Conservation (phyloP, 371 early-diverging fungal species). For the Mortierella sp. region DNA sequence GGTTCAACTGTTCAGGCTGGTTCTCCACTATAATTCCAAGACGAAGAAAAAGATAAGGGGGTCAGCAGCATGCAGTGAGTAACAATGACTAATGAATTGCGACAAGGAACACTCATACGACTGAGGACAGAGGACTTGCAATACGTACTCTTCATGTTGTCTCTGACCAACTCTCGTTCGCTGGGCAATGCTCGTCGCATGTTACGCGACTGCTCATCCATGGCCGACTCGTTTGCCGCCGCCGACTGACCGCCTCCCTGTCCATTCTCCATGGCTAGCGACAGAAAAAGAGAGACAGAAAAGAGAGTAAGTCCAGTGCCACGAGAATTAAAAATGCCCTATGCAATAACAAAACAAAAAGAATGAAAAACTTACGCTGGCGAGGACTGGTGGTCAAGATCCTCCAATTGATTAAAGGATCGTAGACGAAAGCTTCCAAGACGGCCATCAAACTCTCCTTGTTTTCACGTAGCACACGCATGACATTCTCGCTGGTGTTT, state of each 20-base stretch:
- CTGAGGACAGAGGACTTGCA: not conserved
- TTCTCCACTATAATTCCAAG: constrained; percentile 59
- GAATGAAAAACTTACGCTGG: constrained; percentile 34
- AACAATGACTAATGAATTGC: not conserved
- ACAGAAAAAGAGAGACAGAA: not conserved
- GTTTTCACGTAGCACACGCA: constrained; percentile 96
- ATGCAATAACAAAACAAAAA: not conserved
- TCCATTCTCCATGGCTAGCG: constrained; percentile 49
- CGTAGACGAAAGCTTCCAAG: constrained; percentile 98
- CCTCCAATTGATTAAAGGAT: constrained; percentile 98
- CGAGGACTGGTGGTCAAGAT: constrained; percentile 63
- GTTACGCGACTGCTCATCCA: constrained; percentile 56
- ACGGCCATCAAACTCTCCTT: constrained; percentile 99
- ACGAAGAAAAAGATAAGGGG: not conserved
- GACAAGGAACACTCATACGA: not conserved
- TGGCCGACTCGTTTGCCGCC: constrained; percentile 34
- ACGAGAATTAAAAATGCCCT: not conserved
- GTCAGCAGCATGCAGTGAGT: not conserved
- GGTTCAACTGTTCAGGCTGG: constrained; percentile 67
- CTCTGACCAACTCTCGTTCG: constrained; percentile 50
- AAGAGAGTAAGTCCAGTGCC: not conserved
- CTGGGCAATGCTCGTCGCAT: constrained; percentile 48
- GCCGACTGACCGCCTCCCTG: constrained; percentile 34
- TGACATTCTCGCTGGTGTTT: constrained; percentile 96
- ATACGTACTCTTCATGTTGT: constrained; percentile 51